phyloP scores from a whole-genome alignment of 768 basidiomycete species.

The Nidula microcarpa region DNA sequence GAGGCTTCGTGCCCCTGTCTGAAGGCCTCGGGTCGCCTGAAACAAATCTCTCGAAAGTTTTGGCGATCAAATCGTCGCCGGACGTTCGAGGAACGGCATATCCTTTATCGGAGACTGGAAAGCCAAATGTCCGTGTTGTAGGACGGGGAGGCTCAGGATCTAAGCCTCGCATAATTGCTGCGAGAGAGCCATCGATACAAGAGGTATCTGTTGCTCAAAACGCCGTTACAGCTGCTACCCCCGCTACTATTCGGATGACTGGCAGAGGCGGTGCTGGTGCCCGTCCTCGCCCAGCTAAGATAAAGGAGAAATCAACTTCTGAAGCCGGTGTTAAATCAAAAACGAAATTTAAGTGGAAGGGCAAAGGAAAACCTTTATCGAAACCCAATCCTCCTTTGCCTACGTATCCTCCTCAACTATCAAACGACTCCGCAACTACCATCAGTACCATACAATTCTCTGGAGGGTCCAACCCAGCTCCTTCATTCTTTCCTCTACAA shows the following conservation, averaged over 20 bases:
- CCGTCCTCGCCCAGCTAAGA: slow-evolving; percentile 7
- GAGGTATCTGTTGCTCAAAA: not conserved
- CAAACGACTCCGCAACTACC: slow-evolving; percentile 7
- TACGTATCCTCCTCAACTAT: slow-evolving; percentile 1
- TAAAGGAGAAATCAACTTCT: slow-evolving; percentile 2
- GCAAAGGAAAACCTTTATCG: not conserved
- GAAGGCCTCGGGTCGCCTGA: not conserved
- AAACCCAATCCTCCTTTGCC: slow-evolving; percentile 6
- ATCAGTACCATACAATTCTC: slow-evolving; percentile 14
- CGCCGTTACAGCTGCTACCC: too few relatives aligned
- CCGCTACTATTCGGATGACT: slow-evolving; percentile 5
- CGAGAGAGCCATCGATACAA: not conserved
- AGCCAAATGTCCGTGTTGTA: slow-evolving; percentile 10
- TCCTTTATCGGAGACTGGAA: slow-evolving; percentile 5
- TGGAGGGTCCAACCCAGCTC: slow-evolving; percentile 6
- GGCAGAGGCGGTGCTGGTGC: slow-evolving; percentile 16
- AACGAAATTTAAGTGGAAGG: not conserved
- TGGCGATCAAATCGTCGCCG: not conserved
- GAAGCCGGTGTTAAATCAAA: not conserved
- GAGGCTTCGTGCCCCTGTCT: not conserved
- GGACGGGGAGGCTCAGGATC: slow-evolving; percentile 15
- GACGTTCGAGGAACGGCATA: not conserved
- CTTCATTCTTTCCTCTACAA: slow-evolving; percentile 6
- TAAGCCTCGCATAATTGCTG: slow-evolving; percentile 7
- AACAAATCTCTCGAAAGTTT: not conserved